Percentiles rank a stretch among this genome's conserved stretches.
phyloP scores from a whole-genome alignment of 2,329 filamentous ascomycete genomes.

The Zymoseptoria tritici region DNA sequence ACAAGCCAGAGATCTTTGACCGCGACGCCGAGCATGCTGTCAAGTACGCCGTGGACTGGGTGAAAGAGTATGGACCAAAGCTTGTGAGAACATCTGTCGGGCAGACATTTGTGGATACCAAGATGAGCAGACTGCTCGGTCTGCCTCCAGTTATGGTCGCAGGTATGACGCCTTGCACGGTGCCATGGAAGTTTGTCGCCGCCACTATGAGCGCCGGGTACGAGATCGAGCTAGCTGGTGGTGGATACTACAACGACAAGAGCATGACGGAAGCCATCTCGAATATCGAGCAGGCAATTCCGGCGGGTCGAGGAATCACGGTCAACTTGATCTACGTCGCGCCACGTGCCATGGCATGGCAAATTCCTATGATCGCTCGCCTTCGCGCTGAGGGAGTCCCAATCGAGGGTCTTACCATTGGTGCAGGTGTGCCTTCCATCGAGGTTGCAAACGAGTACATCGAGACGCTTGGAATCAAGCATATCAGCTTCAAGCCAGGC shows the following conservation, averaged over 20 bases:
- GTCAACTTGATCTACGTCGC: slow-evolving; percentile 90
- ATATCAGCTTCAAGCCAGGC: slow-evolving; percentile 90
- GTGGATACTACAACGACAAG: slow-evolving; percentile 79
- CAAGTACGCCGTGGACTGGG: slow-evolving; percentile 94
- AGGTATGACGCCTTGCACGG: slow-evolving; percentile 87
- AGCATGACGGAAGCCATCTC: slow-evolving; percentile 73
- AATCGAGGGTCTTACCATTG: slow-evolving; percentile 86
- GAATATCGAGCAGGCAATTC: slow-evolving; percentile 79
- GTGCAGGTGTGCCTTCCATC: slow-evolving; percentile 86
- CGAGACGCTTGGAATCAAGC: slow-evolving; percentile 82
- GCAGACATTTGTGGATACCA: slow-evolving; percentile 89
- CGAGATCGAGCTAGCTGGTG: slow-evolving; percentile 82
- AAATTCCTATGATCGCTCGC: slow-evolving; percentile 75
- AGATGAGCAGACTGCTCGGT: slow-evolving; percentile 82
- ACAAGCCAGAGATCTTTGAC: slow-evolving; percentile 96
- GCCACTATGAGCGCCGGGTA: slow-evolving; percentile 94
- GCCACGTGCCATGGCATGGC: slow-evolving; percentile 83
- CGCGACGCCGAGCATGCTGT: slow-evolving; percentile 91
- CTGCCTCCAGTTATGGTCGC: slow-evolving; percentile 83
- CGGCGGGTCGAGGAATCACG: slow-evolving; percentile 77
- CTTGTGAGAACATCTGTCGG: slow-evolving; percentile 84
- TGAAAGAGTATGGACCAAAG: slow-evolving; percentile 91
- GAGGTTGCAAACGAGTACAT: slow-evolving; percentile 93
- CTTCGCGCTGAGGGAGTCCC: slow-evolving; percentile 79
- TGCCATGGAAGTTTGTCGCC: slow-evolving; percentile 84